Percentiles rank a stretch among this genome's conserved stretches.
Conservation (phyloP, 1,139 yeast genomes). For the Kodamaea sp. region DNA sequence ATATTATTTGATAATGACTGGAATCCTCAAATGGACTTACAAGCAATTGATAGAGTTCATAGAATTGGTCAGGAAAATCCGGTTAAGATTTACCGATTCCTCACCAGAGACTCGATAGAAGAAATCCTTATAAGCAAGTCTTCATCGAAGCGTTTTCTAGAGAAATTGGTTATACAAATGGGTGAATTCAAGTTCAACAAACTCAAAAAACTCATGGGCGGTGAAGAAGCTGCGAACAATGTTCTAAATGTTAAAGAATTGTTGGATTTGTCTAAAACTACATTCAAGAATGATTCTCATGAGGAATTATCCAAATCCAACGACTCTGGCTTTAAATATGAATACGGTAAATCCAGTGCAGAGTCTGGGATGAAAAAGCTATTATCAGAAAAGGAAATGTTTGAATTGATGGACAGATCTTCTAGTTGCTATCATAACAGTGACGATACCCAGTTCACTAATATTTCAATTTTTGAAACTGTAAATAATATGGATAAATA, state of each 20-base stretch:
- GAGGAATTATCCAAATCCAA: constrained; percentile 8
- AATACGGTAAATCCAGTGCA: constrained; percentile 6
- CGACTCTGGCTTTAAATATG: constrained; percentile 13
- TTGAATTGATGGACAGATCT: constrained; percentile 57
- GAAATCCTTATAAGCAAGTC: constrained; percentile 77
- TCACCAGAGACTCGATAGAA: constrained; percentile 78
- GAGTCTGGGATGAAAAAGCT: constrained; percentile 5
- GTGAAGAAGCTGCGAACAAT: constrained; percentile 10
- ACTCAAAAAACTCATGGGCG: constrained; percentile 24
- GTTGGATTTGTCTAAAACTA: constrained; percentile 30
- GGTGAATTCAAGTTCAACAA: constrained; percentile 69
- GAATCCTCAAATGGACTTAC: constrained; percentile 96
- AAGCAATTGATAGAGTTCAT: constrained; percentile 95
- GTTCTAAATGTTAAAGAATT: constrained; percentile 25
- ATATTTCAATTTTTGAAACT: constrained; percentile 57
- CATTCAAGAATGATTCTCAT: constrained; percentile 13
- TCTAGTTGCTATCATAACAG: constrained; percentile 39
- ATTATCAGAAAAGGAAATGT: constrained; percentile 43
- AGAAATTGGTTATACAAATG: constrained; percentile 78
- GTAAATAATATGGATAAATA: constrained; percentile 29
- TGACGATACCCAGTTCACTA: constrained; percentile 29
- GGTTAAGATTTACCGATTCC: constrained; percentile 75
- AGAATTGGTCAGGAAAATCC: constrained; percentile 89
- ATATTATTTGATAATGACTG: constrained; percentile 90
- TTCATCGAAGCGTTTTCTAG: constrained; percentile 75